phyloP scores from a whole-genome alignment of 371 early-diverging fungal genomes.

The Smittium culicis region DNA sequence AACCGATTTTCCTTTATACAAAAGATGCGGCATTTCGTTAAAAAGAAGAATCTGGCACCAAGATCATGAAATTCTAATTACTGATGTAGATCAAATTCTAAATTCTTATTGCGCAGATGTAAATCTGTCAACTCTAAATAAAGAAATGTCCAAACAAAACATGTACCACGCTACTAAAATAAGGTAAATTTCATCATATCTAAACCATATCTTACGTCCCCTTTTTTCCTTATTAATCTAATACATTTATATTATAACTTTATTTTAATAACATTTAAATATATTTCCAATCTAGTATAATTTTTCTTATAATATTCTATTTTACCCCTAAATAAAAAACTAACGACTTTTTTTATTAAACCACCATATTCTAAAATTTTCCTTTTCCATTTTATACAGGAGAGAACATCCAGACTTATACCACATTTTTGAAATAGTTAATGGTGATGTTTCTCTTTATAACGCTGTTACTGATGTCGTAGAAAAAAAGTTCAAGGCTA shows the following conservation, averaged over 20 bases:
- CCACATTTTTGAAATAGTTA: slow-evolving; percentile 2
- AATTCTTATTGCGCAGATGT: not conserved
- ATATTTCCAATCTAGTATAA: too few relatives aligned
- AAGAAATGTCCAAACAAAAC: not conserved
- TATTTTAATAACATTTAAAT: too few relatives aligned
- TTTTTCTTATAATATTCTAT: too few relatives aligned
- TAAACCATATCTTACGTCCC: too few relatives aligned
- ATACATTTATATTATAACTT: too few relatives aligned
- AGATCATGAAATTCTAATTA: not conserved
- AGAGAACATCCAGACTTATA: not conserved
- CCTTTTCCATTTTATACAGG: not conserved
- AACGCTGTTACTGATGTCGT: not conserved
- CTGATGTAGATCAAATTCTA: not conserved
- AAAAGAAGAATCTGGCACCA: slow-evolving; percentile 1
- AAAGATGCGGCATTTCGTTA: not conserved
- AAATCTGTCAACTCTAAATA: not conserved
- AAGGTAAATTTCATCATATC: too few relatives aligned
- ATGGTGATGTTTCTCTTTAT: not conserved
- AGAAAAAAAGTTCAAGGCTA: not conserved
- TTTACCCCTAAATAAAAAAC: not conserved
- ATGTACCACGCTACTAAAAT: not conserved
- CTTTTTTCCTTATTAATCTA: too few relatives aligned
- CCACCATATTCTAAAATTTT: not conserved
- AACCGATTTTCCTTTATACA: not conserved
- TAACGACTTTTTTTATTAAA: not conserved